Evolutionary conservation across 352 stramenopile genomes (phyloP).

Genomic region (Pythium aquatile): DNA sequence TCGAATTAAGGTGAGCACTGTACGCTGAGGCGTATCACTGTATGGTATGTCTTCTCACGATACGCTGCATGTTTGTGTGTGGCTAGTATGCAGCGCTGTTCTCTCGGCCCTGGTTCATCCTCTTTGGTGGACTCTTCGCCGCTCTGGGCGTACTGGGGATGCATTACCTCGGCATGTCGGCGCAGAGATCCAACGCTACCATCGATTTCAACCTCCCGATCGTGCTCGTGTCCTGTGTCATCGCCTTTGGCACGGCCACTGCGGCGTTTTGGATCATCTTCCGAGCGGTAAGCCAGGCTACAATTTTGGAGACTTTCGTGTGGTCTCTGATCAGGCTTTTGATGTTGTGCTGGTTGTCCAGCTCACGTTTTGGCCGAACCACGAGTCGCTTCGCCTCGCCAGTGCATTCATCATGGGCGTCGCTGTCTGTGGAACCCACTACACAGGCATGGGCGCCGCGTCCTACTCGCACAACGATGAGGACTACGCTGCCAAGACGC

Average conservation of each 20-base stretch:
- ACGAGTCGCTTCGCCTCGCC: conserved; percentile 46
- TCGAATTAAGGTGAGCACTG: conserved; percentile 19
- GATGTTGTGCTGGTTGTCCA: conserved; percentile 11
- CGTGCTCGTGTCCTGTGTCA: conserved; percentile 45
- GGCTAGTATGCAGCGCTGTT: conserved; percentile 1
- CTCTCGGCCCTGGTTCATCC: conserved; percentile 47
- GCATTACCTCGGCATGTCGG: conserved; percentile 72
- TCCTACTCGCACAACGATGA: conserved; percentile 42
- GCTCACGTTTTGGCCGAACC: conserved; percentile 62
- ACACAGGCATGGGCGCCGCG: conserved; percentile 53
- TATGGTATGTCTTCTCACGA: too few relatives aligned
- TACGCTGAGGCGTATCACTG: too few relatives aligned
- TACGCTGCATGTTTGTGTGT: not conserved
- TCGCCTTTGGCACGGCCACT: conserved; percentile 58
- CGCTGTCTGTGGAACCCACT: conserved; percentile 69
- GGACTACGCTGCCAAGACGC: conserved; percentile 24
- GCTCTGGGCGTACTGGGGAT: conserved; percentile 64
- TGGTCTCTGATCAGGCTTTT: too few relatives aligned
- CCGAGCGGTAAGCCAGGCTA: conserved; percentile 34
- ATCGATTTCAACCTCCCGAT: conserved; percentile 41
- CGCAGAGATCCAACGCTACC: conserved; percentile 46
- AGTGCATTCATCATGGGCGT: conserved; percentile 70
- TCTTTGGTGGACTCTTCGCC: conserved; percentile 46
- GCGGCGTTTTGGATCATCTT: conserved; percentile 75
- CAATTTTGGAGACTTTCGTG: too few relatives aligned